A percentile compares a stretch with the other conserved stretches of the same genome.
Evolutionary conservation across 1,139 yeast genomes (phyloP).

Genomic region (Magnusiomyces suaveolens): DNA sequence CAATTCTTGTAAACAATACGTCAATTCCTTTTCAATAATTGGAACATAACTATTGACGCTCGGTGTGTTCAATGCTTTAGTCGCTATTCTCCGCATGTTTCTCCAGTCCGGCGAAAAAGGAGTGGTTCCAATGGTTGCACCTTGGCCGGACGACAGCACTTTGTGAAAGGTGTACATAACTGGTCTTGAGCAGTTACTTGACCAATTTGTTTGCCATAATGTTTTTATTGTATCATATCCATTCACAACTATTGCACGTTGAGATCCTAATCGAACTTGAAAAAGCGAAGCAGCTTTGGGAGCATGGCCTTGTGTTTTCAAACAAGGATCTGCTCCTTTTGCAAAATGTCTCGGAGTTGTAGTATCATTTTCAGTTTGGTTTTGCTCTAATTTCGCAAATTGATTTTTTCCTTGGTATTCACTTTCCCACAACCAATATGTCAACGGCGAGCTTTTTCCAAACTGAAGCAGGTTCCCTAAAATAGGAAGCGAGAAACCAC

Average conservation of each 20-base stretch:
- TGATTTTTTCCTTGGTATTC: background rate
- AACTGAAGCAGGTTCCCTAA: slow-evolving; percentile 44
- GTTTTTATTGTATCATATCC: slow-evolving; percentile 44
- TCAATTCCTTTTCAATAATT: slow-evolving; percentile 40
- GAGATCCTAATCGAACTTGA: slow-evolving; percentile 54
- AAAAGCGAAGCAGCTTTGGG: slow-evolving; percentile 34
- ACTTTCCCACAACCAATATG: slow-evolving; percentile 30
- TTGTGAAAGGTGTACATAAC: slow-evolving; percentile 57
- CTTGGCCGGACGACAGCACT: slow-evolving; percentile 49
- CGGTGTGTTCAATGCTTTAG: slow-evolving; percentile 41
- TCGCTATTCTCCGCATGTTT: slow-evolving; percentile 45
- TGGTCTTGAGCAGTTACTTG: slow-evolving; percentile 60
- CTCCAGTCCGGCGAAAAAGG: slow-evolving; percentile 52
- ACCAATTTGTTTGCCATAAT: slow-evolving; percentile 47
- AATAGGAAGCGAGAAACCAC: slow-evolving; percentile 34
- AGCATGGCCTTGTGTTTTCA: slow-evolving; percentile 29
- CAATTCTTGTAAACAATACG: slow-evolving; percentile 11
- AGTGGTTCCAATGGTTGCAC: slow-evolving; percentile 65
- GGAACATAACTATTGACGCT: slow-evolving; percentile 29
- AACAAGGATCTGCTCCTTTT: slow-evolving; percentile 15
- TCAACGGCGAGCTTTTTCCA: slow-evolving; percentile 43
- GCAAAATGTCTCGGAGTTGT: background rate
- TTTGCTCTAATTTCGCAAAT: background rate
- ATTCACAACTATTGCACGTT: slow-evolving; percentile 54
- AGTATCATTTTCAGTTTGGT: background rate